Base-by-base conservation (phyloP, 352 stramenopile species). In the Globisporangium heterothallicum region DNA sequence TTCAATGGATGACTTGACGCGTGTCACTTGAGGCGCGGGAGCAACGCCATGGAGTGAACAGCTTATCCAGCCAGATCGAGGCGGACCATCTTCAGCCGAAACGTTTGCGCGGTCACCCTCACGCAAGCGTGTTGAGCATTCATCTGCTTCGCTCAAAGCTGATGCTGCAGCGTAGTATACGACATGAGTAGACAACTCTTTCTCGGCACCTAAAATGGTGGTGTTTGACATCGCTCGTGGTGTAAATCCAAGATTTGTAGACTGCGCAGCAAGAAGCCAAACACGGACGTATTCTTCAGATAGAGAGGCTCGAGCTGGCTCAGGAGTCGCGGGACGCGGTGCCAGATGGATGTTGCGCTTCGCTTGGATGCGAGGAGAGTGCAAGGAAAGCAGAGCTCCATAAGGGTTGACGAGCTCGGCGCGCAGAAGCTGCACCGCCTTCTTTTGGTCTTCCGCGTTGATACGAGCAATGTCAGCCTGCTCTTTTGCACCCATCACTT, bases 101-200 rank as follows among this genome's bases (percentile, higher is more conserved):
- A 13, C 22, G 10, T 48, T 16, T n/a, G 40, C 22, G 48, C 53
- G 64, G 25, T 70, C 48, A 2, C 61, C 58, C 44, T 61, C 43
- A 32, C 21, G n/a, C 10, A 38, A 42, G 10, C 13, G 21, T 21
- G 19, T 2, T 32, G 22, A 16, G 36, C 43, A n/a, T 16, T 49
- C 16, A 12, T 44, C 21, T n/a, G 43, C 50, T 2, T 27, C 48
- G 43, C 59, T 63, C 26, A 65, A 34, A 2, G 47, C 36, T 2
- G 78, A 82, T 12, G 58, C 43, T 14, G 69, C 73, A 49, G 74
- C 80, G 45, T 88, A 88, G 34, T 88, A 88, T 5, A 88, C 60
- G 1, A 86, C 55, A 40, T 85, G 74, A 16, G 72, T 83, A 6
- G 78, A 88, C 16, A 88, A 57, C 40, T 86, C 71, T 25, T 84